Percentiles rank a stretch among this genome's conserved stretches.
These are phyloP conservation scores for Boeremia lycopersici DNA, from an alignment of 2,329 filamentous ascomycete genomes.

Conservation along the genomic window DNA sequence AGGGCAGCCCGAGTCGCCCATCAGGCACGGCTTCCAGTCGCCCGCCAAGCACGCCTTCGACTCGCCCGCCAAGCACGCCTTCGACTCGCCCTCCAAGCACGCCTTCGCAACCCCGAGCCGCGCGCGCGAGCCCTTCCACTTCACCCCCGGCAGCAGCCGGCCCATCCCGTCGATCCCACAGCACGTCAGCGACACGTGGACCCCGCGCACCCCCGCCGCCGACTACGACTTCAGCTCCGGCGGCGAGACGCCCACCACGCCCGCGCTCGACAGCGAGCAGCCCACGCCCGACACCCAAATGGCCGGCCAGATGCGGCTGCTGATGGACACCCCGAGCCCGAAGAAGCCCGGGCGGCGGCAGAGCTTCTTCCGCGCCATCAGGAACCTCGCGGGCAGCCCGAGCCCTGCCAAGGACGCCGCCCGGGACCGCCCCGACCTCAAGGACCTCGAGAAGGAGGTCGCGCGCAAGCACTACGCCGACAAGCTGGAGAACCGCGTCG, in stretches of 20 bases:
- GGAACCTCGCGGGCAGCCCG: constrained; percentile 27
- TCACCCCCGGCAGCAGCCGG: constrained; percentile 46
- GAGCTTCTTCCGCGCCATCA: constrained; percentile 38
- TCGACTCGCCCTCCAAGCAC: constrained; percentile 57
- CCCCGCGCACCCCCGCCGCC: constrained; percentile 41
- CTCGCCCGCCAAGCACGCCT: constrained; percentile 5
- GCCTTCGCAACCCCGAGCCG: constrained; percentile 44
- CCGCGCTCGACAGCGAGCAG: constrained; percentile 51
- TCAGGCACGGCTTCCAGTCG: constrained; percentile 43
- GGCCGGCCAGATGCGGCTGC: constrained; percentile 34
- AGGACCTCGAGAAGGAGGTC: constrained; percentile 39
- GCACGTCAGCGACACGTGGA: constrained; percentile 44
- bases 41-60: constrained; percentile 54
- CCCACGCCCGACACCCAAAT: constrained; percentile 50
- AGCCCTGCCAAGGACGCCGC: constrained; percentile 50
- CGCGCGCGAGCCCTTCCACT: constrained; percentile 57
- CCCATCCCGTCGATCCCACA: constrained; percentile 47
- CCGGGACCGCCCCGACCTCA: background rate
- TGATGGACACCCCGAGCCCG: constrained; percentile 37
- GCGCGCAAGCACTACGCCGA: constrained; percentile 42
- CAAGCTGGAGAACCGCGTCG: constrained; percentile 48
- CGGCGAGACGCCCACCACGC: constrained; percentile 57
- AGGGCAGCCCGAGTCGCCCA: constrained; percentile 18
- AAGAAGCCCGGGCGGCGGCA: constrained; percentile 42
- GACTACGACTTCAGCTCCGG: constrained; percentile 55